Base-by-base conservation (phyloP, 192 early-diverging fungal genomes). In the Chytriomyces sp. region DNA sequence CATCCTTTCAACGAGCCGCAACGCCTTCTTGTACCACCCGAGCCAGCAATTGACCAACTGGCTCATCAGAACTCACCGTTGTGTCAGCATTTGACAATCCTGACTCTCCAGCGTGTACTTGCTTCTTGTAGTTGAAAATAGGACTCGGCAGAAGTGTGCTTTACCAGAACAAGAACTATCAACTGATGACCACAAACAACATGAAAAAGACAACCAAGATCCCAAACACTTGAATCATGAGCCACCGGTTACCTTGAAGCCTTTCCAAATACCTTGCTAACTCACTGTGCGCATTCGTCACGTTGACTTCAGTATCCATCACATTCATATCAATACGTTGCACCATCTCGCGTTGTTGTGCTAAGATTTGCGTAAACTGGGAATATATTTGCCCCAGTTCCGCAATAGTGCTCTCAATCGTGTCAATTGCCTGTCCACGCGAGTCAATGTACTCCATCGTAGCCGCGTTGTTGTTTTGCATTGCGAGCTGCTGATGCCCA, bases 361-460 rank as follows among this genome's bases (percentile, higher is more conserved):
- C 89, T 4, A 96, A 86, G 85, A 96, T 91, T 5, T 86, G 83
- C 3, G 93, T 92, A 68, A 96, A 87, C 70, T 94, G 89, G 64
- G 89, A 89, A 75, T 94, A 96, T 36, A 96, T 93, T 65, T 89
- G 88, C 4, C 93, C 93, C 19, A 98, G 88, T 73, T 99, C 98
- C 0, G 96, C 91, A 65, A 99, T 96, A 4, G 98, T 99, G 8
- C 90, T 89, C 77, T 99, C 96, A 72, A 99, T 98, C 5, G 93
- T 93, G 72, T 93, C 93, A 66, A 98, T 96, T 0, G 96, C 95
- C 19, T 91, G 90, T 3, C 91, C 87, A 39, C 98, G 89, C 68
- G 88, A 90, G 67, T 98, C 93, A 41, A 99, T 84, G 76, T 96
- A 94, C 61, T 89, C 87, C 89, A 81, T 92, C 83, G 75, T 80